Evolutionary conservation across 768 basidiomycete species (phyloP).

Genomic region (Xanthoconium purpureum): DNA sequence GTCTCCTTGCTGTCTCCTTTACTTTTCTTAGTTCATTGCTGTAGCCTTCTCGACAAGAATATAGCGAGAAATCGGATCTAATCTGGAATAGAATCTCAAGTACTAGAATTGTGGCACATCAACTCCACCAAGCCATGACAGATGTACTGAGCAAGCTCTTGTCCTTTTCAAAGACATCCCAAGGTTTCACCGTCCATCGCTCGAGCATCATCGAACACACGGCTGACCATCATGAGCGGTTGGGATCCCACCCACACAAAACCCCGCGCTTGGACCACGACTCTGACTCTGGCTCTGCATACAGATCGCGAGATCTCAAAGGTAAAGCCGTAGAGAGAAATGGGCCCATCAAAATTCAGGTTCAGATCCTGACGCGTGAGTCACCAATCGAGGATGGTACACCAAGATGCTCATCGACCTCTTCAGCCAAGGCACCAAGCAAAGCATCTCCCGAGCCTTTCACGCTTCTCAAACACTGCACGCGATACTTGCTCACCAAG

Average conservation of each 20-base stretch:
- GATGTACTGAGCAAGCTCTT: slow-evolving; percentile 39
- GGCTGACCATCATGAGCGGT: slow-evolving; percentile 37
- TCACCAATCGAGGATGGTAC: background rate
- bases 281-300: slow-evolving; percentile 66
- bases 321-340: slow-evolving; percentile 23
- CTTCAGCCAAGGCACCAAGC: slow-evolving; percentile 9
- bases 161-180: slow-evolving; percentile 49
- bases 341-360: slow-evolving; percentile 45
- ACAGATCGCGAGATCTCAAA: slow-evolving; percentile 43
- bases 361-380: slow-evolving; percentile 45
- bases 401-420: background rate
- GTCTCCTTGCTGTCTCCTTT: background rate
- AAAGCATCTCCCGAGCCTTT: slow-evolving; percentile 19
- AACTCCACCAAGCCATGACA: slow-evolving; percentile 28
- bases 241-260: slow-evolving; percentile 63
- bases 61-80: background rate
- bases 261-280: slow-evolving; percentile 62
- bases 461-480: slow-evolving; percentile 35
- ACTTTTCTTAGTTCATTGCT: background rate
- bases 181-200: slow-evolving; percentile 45
- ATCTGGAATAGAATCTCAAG: background rate
- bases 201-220: slow-evolving; percentile 35
- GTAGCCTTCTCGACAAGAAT: background rate
- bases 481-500: slow-evolving; percentile 41
- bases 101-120: background rate